Base-by-base conservation (phyloP, 768 basidiomycete genomes). In the Podaxis sp. region DNA sequence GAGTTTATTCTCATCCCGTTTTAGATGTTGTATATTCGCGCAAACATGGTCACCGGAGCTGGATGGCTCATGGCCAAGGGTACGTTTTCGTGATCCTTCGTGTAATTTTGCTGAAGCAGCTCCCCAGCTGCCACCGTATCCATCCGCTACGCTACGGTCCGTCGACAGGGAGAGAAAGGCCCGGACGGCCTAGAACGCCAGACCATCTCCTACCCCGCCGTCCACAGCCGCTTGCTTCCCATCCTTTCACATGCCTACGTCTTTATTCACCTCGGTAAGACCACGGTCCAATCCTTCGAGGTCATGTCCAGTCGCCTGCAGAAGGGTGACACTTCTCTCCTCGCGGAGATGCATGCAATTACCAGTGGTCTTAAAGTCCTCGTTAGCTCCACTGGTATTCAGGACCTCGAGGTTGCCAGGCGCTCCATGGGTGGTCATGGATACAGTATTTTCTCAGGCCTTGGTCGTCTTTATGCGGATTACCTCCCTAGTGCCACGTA, bases 401-500 rank as follows among this genome's bases (percentile, higher is more conserved):
- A 79, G 38, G 87, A 88, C 65, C 68, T 90, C 12, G 90, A 91
- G 71, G 81, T 77, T 5, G 86, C 88, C 2, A 82, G 89, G 7
- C 81, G 88, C 15, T 82, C 87, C 0, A 83, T 92, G 82, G 91
- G 90, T 56, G 90, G 90, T 3, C 90, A 93, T 71, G 90, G 91
- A 0, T 91, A 83, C 72, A 89, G 88, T 66, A 82, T 79, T 0
- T 89, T 87, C 65, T 78, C 87, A 0, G 90, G 89, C 2, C 77
- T 92, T 1, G 89, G 89, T 3, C 73, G 79, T 40, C 57, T 88
- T 0, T 90, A 89, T 65, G 86, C 85, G 3, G 84, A 88, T 70
- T 84, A 85, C 65, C 76, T 89, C 2, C 88, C 89, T 0, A 79
- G 82, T 57, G 83, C 79, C 26, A 90, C 89, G 85, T 88, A 68